Percentiles rank a stretch among this genome's conserved stretches.
Conservation (phyloP, 192 early-diverging fungal genomes). For the Neocallimastix lanati region DNA sequence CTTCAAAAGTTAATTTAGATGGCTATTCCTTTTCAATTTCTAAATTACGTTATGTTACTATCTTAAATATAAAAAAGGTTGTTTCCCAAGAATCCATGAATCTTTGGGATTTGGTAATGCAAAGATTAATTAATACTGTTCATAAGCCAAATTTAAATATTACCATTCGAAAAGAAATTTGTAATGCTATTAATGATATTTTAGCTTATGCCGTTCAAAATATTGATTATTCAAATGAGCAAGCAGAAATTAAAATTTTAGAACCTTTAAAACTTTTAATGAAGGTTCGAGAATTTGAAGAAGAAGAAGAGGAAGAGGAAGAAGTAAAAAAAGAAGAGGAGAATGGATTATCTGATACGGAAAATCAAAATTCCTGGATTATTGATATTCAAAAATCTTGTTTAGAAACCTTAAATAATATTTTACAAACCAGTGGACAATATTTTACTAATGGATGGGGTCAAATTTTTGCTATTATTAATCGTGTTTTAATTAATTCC, state of each 20-base stretch:
- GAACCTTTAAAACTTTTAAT: slow-evolving; percentile 52
- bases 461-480: slow-evolving; percentile 77
- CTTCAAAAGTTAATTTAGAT: background rate
- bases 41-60: background rate
- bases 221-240: slow-evolving; percentile 21
- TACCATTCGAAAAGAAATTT: slow-evolving; percentile 55
- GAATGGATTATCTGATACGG: background rate
- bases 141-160: slow-evolving; percentile 29
- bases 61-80: background rate
- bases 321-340: background rate
- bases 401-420: slow-evolving; percentile 73
- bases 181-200: slow-evolving; percentile 56
- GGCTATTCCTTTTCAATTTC: background rate
- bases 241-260: slow-evolving; percentile 32
- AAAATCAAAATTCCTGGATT: slow-evolving; percentile 13
- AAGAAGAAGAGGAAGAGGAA: background rate
- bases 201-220: slow-evolving; percentile 48
- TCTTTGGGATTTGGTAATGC: background rate
- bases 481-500: slow-evolving; percentile 16
- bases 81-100: background rate
- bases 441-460: slow-evolving; percentile 66
- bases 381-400: slow-evolving; percentile 64
- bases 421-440: slow-evolving; percentile 82
- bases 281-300: slow-evolving; percentile 15
- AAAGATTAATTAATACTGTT: slow-evolving; percentile 40